These are phyloP conservation scores for Pseudogymnoascus sp. DNA, from an alignment of 2,329 filamentous ascomycete genomes.

Conservation along the genomic window DNA sequence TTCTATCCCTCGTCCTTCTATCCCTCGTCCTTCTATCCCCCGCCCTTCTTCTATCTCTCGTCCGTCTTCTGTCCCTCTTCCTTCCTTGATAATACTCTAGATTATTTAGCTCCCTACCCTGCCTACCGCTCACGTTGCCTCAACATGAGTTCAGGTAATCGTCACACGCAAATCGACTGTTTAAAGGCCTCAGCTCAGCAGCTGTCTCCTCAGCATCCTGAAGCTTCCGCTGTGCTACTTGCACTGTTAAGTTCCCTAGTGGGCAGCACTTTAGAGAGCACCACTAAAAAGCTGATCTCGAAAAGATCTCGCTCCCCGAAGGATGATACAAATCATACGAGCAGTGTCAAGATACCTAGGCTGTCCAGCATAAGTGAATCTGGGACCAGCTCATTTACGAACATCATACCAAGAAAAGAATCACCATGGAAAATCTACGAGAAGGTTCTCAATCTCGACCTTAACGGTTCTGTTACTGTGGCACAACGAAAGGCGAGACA, in stretches of 20 bases:
- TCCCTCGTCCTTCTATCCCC: too few relatives aligned
- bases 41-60: background rate
- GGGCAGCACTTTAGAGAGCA: background rate
- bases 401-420: background rate
- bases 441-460: constrained; percentile 14
- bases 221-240: background rate
- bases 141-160: background rate
- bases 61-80: too few relatives aligned
- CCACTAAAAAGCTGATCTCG: background rate
- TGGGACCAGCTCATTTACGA: background rate
- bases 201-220: background rate
- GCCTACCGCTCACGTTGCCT: background rate
- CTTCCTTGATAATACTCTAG: too few relatives aligned
- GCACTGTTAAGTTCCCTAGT: background rate
- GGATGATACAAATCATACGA: background rate
- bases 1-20: too few relatives aligned
- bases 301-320: background rate
- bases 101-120: too few relatives aligned
- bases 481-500: constrained; percentile 14
- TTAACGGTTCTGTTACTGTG: constrained; percentile 13
- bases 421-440: constrained; percentile 15
- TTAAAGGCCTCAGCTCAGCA: background rate
- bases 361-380: background rate
- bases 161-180: background rate
- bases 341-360: background rate